These are phyloP conservation scores for Fusarium zealandicum DNA, from an alignment of 2,329 filamentous ascomycete genomes.

Conservation along the genomic window DNA sequence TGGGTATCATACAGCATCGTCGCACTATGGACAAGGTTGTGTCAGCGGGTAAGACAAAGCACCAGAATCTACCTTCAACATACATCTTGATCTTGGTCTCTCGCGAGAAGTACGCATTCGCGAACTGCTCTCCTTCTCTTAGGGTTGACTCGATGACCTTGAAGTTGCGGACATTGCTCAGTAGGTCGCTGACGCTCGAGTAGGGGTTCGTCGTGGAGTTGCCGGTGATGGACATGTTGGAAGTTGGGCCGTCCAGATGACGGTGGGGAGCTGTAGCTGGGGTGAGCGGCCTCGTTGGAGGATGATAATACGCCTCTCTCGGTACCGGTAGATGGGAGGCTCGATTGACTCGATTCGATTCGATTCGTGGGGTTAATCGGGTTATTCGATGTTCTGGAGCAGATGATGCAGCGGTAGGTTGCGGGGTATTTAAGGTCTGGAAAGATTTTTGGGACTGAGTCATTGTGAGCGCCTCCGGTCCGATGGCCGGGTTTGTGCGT, in stretches of 20 bases:
- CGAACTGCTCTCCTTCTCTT: slow-evolving; percentile 51
- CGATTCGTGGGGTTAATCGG: neutral
- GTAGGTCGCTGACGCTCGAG: slow-evolving; percentile 24
- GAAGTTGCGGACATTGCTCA: slow-evolving; percentile 35
- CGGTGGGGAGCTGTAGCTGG: neutral
- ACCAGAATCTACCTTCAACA: neutral
- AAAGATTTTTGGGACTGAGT: neutral
- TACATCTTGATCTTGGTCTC: slow-evolving; percentile 39
- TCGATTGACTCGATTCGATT: neutral
- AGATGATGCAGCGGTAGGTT: neutral
- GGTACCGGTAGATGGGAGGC: neutral
- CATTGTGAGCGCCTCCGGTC: neutral
- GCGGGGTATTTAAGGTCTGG: neutral
- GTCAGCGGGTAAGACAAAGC: neutral
- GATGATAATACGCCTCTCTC: neutral
- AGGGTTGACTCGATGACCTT: slow-evolving; percentile 38
- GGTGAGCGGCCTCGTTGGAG: neutral
- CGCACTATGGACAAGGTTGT: slow-evolving; percentile 12
- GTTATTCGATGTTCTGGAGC: neutral
- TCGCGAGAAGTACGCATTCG: slow-evolving; percentile 72
- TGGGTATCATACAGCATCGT: slow-evolving; percentile 10
- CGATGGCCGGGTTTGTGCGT: neutral
- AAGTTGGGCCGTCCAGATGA: neutral
- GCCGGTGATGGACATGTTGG: neutral
- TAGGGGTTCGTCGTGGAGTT: neutral